Conservation (phyloP, 345 rosid genomes). For the Populus nigra region DNA sequence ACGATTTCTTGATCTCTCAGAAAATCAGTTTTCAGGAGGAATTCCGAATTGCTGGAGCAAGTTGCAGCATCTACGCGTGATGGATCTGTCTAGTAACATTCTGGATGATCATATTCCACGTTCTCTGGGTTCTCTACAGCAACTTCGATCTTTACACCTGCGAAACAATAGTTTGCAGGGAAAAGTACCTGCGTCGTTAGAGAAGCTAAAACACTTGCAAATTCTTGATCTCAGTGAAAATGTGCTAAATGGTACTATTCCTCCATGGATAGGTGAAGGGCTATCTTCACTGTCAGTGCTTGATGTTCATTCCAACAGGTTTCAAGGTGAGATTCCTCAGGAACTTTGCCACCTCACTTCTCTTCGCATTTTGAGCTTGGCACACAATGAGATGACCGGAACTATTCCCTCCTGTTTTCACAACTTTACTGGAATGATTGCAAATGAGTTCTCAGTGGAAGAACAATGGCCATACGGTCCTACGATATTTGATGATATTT, state of each 20-base stretch:
- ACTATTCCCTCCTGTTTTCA: constrained; percentile 5
- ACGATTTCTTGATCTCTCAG: constrained; percentile 8
- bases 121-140: constrained; percentile 5
- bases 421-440: constrained; percentile 12
- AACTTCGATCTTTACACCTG: constrained; percentile 2
- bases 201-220: not conserved
- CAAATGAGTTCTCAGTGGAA: no score
- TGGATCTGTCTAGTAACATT: constrained; percentile 14
- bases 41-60: constrained; percentile 11
- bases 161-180: constrained; percentile 9
- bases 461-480: not conserved
- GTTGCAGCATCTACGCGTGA: not conserved
- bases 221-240: constrained; percentile 18
- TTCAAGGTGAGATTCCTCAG: constrained; percentile 5
- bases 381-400: constrained; percentile 15
- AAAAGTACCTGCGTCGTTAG: constrained; percentile 5
- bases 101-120: constrained; percentile 7
- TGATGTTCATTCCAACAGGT: constrained; percentile 1
- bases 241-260: constrained; percentile 1
- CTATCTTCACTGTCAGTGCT: not conserved
- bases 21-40: constrained; percentile 13
- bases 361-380: constrained; percentile 10
- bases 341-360: not conserved
- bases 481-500: not conserved
- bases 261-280: constrained; percentile 12